Conservation (phyloP, 2,329 filamentous ascomycete genomes). For the Botrytis byssoidea region DNA sequence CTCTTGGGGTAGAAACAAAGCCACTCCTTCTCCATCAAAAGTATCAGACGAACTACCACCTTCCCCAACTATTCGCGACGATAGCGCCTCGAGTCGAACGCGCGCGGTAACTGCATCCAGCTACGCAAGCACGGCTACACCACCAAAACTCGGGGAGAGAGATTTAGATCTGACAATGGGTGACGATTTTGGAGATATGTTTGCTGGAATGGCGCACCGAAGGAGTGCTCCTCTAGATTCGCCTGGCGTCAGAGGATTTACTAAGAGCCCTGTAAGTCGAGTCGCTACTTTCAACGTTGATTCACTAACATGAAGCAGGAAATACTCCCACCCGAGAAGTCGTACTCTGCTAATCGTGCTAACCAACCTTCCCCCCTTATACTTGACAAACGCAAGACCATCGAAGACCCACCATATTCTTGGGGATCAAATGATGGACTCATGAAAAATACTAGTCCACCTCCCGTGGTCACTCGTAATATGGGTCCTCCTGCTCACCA, state of each 20-base stretch:
- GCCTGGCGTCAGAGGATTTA: slow-evolving; percentile 29
- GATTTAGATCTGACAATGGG: slow-evolving; percentile 38
- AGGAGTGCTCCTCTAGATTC: slow-evolving; percentile 35
- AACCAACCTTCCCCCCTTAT: slow-evolving; percentile 35
- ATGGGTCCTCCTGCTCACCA: slow-evolving; percentile 23
- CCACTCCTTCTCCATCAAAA: slow-evolving; percentile 30
- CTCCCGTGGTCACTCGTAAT: slow-evolving; percentile 30
- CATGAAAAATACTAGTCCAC: slow-evolving; percentile 33
- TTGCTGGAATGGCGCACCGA: slow-evolving; percentile 36
- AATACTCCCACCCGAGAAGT: slow-evolving; percentile 27
- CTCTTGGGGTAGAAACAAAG: slow-evolving; percentile 39
- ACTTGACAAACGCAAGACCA: slow-evolving; percentile 33
- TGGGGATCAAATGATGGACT: slow-evolving; percentile 38
- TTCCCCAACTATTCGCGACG: slow-evolving; percentile 29
- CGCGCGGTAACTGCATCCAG: slow-evolving; percentile 38
- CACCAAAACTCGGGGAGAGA: slow-evolving; percentile 36
- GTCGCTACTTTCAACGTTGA: neutral
- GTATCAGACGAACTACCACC: slow-evolving; percentile 27
- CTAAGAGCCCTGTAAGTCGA: slow-evolving; percentile 35
- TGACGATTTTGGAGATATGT: slow-evolving; percentile 41
- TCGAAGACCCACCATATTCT: slow-evolving; percentile 37
- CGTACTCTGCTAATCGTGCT: slow-evolving; percentile 26
- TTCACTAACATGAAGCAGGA: slow-evolving; percentile 29
- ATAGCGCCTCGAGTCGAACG: slow-evolving; percentile 28
- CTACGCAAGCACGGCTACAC: slow-evolving; percentile 40